Percentiles rank a stretch among this genome's conserved stretches.
Conservation (phyloP, 2,329 filamentous ascomycete genomes). For the Colletotrichum sp. region DNA sequence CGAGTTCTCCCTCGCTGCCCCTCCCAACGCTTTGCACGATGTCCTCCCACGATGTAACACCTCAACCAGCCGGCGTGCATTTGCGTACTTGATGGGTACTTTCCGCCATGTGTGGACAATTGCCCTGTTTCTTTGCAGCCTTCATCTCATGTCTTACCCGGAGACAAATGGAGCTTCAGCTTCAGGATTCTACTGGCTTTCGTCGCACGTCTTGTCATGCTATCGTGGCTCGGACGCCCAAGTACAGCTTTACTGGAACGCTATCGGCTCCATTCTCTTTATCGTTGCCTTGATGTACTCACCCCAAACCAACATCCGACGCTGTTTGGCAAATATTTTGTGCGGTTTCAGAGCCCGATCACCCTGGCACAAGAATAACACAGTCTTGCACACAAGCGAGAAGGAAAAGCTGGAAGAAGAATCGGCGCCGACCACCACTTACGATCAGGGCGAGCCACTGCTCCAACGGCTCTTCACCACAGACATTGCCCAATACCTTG, state of each 20-base stretch:
- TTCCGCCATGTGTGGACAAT: neutral
- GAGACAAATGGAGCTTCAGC: neutral
- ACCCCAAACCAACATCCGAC: constrained; percentile 31
- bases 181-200: neutral
- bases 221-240: neutral
- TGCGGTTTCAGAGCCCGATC: neutral
- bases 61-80: neutral
- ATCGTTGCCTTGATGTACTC: constrained; percentile 25
- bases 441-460: constrained; percentile 47
- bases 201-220: neutral
- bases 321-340: neutral
- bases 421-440: constrained; percentile 56
- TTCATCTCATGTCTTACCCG: neutral
- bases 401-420: constrained; percentile 39
- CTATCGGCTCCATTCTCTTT: constrained; percentile 14
- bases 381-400: constrained; percentile 26
- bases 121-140: neutral
- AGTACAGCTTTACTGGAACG: constrained; percentile 27
- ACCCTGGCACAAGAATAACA: neutral
- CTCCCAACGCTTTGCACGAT: constrained; percentile 25
- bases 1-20: constrained; percentile 56
- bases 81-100: neutral
- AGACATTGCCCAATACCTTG: constrained; percentile 59
- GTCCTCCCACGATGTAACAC: neutral
- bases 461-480: constrained; percentile 56